Percentiles rank a stretch among this genome's conserved stretches.
Evolutionary conservation across 2,329 filamentous ascomycete species (phyloP).

Genomic region (Stromatinia cepivora): DNA sequence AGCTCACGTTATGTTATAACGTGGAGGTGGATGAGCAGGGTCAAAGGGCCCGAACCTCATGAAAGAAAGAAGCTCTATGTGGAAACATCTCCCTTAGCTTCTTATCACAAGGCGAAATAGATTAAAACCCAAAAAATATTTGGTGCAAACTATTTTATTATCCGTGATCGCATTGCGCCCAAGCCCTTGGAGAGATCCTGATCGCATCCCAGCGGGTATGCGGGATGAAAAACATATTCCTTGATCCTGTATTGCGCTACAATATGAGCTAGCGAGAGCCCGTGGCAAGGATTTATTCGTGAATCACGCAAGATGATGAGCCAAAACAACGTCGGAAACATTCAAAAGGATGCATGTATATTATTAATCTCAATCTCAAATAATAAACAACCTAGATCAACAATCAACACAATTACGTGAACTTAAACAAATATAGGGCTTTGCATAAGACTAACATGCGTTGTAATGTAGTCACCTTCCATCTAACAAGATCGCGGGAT

Average conservation of each 20-base stretch:
- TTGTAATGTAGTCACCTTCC: not conserved
- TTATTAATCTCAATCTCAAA: not conserved
- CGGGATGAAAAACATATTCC: constrained; percentile 8
- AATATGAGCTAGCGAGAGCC: not conserved
- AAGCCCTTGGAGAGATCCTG: constrained; percentile 16
- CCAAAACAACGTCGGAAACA: constrained; percentile 7
- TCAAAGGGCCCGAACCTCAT: constrained; percentile 18
- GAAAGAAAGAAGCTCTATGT: not conserved
- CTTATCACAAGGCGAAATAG: constrained; percentile 17
- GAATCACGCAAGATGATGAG: not conserved
- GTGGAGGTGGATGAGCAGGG: not conserved
- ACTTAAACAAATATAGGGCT: constrained; percentile 12
- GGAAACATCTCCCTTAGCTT: constrained; percentile 18
- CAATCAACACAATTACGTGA: not conserved
- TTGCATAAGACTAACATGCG: not conserved
- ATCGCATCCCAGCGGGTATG: constrained; percentile 18
- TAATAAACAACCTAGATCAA: not conserved
- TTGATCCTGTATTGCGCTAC: constrained; percentile 19
- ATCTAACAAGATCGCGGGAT: constrained; percentile 6
- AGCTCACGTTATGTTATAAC: not conserved
- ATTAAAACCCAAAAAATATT: not conserved
- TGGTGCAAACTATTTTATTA: not conserved
- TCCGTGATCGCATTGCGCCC: constrained; percentile 12
- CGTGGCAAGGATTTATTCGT: constrained; percentile 15
- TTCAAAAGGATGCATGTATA: not conserved